Base-by-base conservation (phyloP, 495 filamentous ascomycete genomes). In the Evansstolkia leycettana region DNA sequence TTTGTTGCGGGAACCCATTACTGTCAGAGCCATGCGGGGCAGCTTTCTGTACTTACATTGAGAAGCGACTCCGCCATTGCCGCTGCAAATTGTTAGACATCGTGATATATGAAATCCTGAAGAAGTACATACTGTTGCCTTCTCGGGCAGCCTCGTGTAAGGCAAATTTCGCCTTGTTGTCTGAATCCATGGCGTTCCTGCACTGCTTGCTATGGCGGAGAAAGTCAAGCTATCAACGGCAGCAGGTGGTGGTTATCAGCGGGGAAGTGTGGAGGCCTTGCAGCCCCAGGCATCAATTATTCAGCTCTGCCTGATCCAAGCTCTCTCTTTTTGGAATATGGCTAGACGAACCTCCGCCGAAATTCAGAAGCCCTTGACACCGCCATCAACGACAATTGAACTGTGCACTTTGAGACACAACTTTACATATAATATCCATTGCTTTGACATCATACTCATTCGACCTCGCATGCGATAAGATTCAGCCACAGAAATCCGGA, bases 61-160 rank as follows among this genome's bases (percentile, higher is more conserved):
- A 89, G 61, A 6, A 87, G 67, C 3, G 83, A 84, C 57, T 93
- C 82, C n/a, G 80, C 80, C 14, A 73, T 47, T 38, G 62, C 55
- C 10, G 69, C 80, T 87, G 39, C 24, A 32, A 30, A 25, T 19
- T 29, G 31, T 41, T 31, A 48, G 41, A 29, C 39, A 15, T 15
- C 17, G 17, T n/a, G n/a, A n/a, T n/a, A n/a, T n/a, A n/a, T n/a
- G 20, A 23, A 26, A 24, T 20, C 7, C 24, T 9, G 11, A 20
- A 9, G 34, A 30, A 30, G 50, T 11, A 52, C 69, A 49, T 69
- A 94, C 90, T 63, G 68, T 73, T 83, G 23, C 90, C 88, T 55
- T 94, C 85, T 36, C 90, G 71, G 31, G 82, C 76, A 16, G 90
- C 90, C 45, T 82, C 87, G 48, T 98, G 90, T 30, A 95, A 77